Evolutionary conservation across 139 green algal species (phyloP), one percentile per base, ranked within the genome.

Genomic region (Bryopsis sp.): DNA sequence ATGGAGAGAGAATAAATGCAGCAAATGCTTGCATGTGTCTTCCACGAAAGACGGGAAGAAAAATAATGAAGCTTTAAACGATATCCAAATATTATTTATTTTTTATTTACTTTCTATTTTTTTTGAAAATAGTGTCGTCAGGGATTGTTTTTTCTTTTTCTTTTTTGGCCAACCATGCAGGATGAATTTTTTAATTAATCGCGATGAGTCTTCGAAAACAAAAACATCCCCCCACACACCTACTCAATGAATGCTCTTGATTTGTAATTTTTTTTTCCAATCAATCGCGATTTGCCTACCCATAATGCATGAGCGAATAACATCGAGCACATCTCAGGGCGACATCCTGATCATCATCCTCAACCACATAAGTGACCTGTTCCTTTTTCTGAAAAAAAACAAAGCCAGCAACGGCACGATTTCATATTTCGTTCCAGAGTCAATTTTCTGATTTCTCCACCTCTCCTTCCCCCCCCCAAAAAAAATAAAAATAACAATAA

Each of bases 241-340:
- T 28, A 39, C 36, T 2, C 34, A 34, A 7, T 15, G 7, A 8
- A 6, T 32, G 3, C 28, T 32, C 2, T 48, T 47, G 28, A 6
- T 48, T 3, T 2, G 11, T 54, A 22, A 32, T 28, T 3, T 7
- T 8, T 35, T 32, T 1, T 39, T n/a, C 24, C 11, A 0, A 28
- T 59, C 69, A 7, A 24, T 26, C 8, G 19, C 0, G 22, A 66
- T 26, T 24, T 39, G 22, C 47, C 32, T 71, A 89, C 82, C 90
- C 88, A 60, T 91, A 85, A 76, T 97, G 76, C 3, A 62, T 78
- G 31, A 98, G 79, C 1, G 84, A 91, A 78, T 88, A 93, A 78
- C 92, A 98, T 4, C 93, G 81, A 24, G 90, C 87, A 66, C 93
- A 97, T 8, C 93, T 64, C 8, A 97, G 68, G 26, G 68, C 64